Conservation (phyloP, 2,329 filamentous ascomycete species). For the Aspergillus sp. region DNA sequence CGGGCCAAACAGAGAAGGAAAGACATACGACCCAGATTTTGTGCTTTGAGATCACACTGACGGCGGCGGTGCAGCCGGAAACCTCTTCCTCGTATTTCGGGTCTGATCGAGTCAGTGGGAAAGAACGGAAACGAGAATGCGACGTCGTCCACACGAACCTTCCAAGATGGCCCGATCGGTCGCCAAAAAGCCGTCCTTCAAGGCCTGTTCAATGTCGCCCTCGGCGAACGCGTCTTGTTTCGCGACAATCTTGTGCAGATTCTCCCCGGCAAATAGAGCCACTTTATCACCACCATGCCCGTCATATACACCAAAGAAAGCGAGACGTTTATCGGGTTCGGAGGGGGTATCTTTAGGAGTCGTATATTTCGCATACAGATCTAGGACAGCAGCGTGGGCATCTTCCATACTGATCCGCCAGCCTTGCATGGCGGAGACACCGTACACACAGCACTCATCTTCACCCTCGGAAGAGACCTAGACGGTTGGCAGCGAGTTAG, state of each 20-base stretch:
- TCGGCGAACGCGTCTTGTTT: slow-evolving; percentile 93
- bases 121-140: background rate
- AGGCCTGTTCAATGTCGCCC: slow-evolving; percentile 87
- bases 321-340: slow-evolving; percentile 70
- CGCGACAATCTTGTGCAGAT: slow-evolving; percentile 89
- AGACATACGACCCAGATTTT: slow-evolving; percentile 91
- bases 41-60: slow-evolving; percentile 81
- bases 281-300: slow-evolving; percentile 97
- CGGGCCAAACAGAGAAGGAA: background rate
- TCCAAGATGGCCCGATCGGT: slow-evolving; percentile 94
- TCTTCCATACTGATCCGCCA: slow-evolving; percentile 99
- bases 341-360: slow-evolving; percentile 58
- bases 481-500: slow-evolving; percentile 11
- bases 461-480: slow-evolving; percentile 86
- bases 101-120: slow-evolving; percentile 57
- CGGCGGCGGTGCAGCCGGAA: slow-evolving; percentile 94
- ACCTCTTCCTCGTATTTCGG: slow-evolving; percentile 97
- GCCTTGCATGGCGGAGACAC: slow-evolving; percentile 98
- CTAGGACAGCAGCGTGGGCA: slow-evolving; percentile 84
- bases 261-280: slow-evolving; percentile 84
- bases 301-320: slow-evolving; percentile 98
- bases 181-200: slow-evolving; percentile 96
- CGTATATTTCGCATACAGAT: slow-evolving; percentile 66
- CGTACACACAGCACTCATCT: slow-evolving; percentile 90
- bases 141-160: slow-evolving; percentile 59